phyloP scores from a whole-genome alignment of 352 stramenopile species.

The Pythium periplocum region DNA sequence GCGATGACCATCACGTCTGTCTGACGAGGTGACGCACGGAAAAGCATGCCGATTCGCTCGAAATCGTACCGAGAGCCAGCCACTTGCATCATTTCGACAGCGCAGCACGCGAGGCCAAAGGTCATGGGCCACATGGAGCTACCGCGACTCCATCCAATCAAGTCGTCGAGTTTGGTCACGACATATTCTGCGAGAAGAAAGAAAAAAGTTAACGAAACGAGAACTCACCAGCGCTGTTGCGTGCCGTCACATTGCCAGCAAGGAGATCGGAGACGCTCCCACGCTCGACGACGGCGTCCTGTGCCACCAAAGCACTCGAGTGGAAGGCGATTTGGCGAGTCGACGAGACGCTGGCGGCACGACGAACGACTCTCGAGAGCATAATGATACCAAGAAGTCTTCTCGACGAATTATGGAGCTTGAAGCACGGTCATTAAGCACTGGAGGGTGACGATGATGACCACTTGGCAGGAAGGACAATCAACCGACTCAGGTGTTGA shows the following conservation, averaged over 20 bases:
- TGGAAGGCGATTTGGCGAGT: constrained; percentile 9
- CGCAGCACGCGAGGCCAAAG: constrained; percentile 99
- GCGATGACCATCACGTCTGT: constrained; percentile 99
- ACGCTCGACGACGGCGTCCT: constrained; percentile 30
- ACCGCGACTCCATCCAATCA: constrained; percentile 97
- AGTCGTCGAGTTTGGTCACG: constrained; percentile 95
- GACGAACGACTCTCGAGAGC: constrained; percentile 5
- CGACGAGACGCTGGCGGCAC: constrained; percentile 9
- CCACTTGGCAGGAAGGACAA: too few species aligned
- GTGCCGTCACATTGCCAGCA: constrained; percentile 53
- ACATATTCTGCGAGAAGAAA: constrained; percentile 87
- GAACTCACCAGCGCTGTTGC: constrained; percentile 69
- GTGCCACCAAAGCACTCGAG: constrained; percentile 16
- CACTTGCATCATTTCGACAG: constrained; percentile 99
- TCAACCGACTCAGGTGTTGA: too few species aligned
- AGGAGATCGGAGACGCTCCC: constrained; percentile 73
- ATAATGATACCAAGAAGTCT: too few species aligned
- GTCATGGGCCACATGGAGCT: constrained; percentile 99
- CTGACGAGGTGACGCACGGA: constrained; percentile 92
- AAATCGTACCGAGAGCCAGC: constrained; percentile 93
- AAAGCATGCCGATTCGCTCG: constrained; percentile 98
- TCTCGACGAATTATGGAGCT: too few species aligned
- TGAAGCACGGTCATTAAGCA: too few species aligned
- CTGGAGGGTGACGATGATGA: too few species aligned
- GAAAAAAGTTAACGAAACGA: background rate